These are phyloP conservation scores for Metschnikowia similis DNA, from an alignment of 805 yeast species.

Conservation along the genomic window DNA sequence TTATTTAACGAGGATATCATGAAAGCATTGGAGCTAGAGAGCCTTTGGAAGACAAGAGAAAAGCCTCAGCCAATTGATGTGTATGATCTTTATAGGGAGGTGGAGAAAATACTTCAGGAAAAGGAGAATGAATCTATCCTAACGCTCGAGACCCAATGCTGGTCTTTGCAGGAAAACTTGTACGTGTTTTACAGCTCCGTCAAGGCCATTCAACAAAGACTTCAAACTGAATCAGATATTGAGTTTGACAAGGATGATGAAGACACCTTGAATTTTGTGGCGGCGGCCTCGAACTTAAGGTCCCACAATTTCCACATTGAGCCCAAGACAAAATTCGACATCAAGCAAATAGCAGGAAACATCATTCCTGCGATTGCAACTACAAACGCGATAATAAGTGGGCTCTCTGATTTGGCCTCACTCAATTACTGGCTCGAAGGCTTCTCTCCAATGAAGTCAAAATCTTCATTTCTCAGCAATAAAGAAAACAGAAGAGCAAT, in stretches of 20 bases:
- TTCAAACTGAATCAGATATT: constrained; percentile 33
- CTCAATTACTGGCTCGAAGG: constrained; percentile 43
- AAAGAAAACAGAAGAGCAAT: constrained; percentile 61
- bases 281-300: constrained; percentile 77
- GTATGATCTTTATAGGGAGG: constrained; percentile 9
- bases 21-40: constrained; percentile 63
- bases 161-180: constrained; percentile 64
- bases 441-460: constrained; percentile 25
- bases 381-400: constrained; percentile 92
- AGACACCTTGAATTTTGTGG: constrained; percentile 85
- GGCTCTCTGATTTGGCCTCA: constrained; percentile 75
- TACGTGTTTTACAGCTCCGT: constrained; percentile 52
- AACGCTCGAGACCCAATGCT: constrained; percentile 39
- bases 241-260: constrained; percentile 93
- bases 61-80: constrained; percentile 63
- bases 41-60: constrained; percentile 70
- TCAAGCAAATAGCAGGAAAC: constrained; percentile 94
- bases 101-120: constrained; percentile 13
- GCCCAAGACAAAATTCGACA: constrained; percentile 71
- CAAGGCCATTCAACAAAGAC: constrained; percentile 47
- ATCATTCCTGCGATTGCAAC: constrained; percentile 98
- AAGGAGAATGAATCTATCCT: constrained; percentile 21
- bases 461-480: constrained; percentile 37
- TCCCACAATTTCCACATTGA: constrained; percentile 68
- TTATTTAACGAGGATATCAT: constrained; percentile 74